Conservation (phyloP, 352 stramenopile genomes). For the Pythium oligandrum region DNA sequence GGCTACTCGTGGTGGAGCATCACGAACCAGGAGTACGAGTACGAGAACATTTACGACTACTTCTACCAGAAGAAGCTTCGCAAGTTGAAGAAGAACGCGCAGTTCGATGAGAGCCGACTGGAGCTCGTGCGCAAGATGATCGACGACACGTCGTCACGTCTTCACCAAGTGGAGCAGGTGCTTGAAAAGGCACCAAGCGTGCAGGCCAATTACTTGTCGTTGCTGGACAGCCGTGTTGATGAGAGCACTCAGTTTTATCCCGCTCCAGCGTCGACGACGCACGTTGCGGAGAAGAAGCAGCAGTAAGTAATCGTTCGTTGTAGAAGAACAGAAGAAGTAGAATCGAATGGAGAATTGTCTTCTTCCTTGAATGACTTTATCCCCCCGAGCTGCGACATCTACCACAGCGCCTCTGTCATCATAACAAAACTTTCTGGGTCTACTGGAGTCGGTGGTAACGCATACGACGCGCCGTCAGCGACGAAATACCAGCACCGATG, state of each 20-base stretch:
- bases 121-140: slow-evolving; percentile 38
- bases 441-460: too few species aligned
- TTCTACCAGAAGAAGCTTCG: slow-evolving; percentile 62
- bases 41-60: slow-evolving; percentile 86
- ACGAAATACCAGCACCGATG: too few species aligned
- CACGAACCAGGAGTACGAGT: slow-evolving; percentile 86
- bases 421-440: too few species aligned
- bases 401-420: too few species aligned
- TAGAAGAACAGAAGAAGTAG: background rate
- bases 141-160: slow-evolving; percentile 23
- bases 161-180: slow-evolving; percentile 52
- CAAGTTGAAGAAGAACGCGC: slow-evolving; percentile 46
- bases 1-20: slow-evolving; percentile 82
- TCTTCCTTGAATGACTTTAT: too few species aligned
- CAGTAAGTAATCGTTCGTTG: background rate
- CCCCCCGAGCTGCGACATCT: too few species aligned
- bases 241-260: background rate
- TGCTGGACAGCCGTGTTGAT: slow-evolving; percentile 27
- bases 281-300: slow-evolving; percentile 1
- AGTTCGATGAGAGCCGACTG: slow-evolving; percentile 54
- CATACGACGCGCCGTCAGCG: too few species aligned
- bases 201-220: slow-evolving; percentile 63
- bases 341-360: too few species aligned
- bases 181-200: slow-evolving; percentile 61
- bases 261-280: background rate